phyloP scores from a whole-genome alignment of 495 filamentous ascomycete species.

The Penicillium paxilli region DNA sequence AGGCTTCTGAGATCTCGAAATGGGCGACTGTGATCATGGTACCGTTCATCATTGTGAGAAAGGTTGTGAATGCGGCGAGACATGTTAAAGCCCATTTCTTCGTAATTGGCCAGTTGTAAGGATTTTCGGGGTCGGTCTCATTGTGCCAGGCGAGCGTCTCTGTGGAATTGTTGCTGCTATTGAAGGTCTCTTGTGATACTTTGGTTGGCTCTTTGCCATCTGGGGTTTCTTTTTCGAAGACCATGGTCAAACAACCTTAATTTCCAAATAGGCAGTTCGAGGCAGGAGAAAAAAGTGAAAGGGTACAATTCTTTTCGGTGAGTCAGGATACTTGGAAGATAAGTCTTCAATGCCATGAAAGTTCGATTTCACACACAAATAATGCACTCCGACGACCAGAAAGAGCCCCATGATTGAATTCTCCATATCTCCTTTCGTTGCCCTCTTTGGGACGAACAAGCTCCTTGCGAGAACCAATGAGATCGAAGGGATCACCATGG shows the following conservation, averaged over 20 bases:
- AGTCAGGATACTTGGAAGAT: neutral
- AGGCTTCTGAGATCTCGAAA: constrained; percentile 34
- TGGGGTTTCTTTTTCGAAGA: neutral
- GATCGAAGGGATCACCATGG: neutral
- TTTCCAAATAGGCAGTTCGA: too few relatives aligned
- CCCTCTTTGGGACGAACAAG: neutral
- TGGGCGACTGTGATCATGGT: constrained; percentile 47
- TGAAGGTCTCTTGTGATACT: neutral
- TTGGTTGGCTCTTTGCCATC: neutral
- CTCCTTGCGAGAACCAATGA: neutral
- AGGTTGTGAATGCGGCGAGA: constrained; percentile 27
- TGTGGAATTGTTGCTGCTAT: neutral
- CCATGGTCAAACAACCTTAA: too few relatives aligned
- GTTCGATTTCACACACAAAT: neutral
- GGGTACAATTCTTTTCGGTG: neutral
- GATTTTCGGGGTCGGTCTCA: constrained; percentile 53
- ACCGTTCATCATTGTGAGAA: constrained; percentile 40
- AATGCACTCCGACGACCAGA: neutral
- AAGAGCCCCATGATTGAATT: neutral
- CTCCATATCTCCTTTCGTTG: neutral
- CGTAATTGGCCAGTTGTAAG: constrained; percentile 58
- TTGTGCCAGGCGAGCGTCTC: constrained; percentile 44
- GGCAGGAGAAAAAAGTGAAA: too few relatives aligned
- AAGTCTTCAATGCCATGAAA: neutral
- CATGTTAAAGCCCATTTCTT: constrained; percentile 39